These are phyloP conservation scores for Pinus taeda DNA, from an alignment of 75 land plant species.

Conservation along the genomic window DNA sequence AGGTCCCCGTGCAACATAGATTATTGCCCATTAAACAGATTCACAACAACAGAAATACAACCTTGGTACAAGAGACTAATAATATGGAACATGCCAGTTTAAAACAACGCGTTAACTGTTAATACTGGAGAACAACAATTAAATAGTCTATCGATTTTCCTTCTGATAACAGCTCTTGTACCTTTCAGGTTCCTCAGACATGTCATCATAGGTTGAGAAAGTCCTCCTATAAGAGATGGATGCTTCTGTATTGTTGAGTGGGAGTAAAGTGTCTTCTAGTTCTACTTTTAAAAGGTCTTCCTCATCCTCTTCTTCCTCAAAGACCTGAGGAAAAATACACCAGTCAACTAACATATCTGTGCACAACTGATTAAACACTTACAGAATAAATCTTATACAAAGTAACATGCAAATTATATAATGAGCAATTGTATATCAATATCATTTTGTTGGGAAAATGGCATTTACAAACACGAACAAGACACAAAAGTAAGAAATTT, in stretches of 20 bases:
- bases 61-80: neutral
- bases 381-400: no score
- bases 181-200: slow-evolving; percentile 8
- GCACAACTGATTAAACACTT: no score
- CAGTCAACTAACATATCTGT: no score
- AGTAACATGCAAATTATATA: no score
- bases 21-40: neutral
- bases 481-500: no score
- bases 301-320: slow-evolving; percentile 4
- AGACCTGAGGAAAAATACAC: neutral
- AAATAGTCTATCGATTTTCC: neutral
- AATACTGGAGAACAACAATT: neutral
- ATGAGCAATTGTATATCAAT: no score
- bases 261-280: slow-evolving; percentile 1
- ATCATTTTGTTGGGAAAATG: no score
- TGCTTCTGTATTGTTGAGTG: slow-evolving; percentile 6
- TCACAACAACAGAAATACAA: neutral
- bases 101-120: neutral
- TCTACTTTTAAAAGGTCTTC: slow-evolving; percentile 2
- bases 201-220: slow-evolving; percentile 2
- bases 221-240: slow-evolving; percentile 2
- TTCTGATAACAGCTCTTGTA: neutral
- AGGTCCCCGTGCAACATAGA: no score
- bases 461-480: no score
- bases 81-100: neutral